These are phyloP conservation scores for Sugiyamaella americana DNA, from an alignment of 805 yeast genomes.

Conservation along the genomic window DNA sequence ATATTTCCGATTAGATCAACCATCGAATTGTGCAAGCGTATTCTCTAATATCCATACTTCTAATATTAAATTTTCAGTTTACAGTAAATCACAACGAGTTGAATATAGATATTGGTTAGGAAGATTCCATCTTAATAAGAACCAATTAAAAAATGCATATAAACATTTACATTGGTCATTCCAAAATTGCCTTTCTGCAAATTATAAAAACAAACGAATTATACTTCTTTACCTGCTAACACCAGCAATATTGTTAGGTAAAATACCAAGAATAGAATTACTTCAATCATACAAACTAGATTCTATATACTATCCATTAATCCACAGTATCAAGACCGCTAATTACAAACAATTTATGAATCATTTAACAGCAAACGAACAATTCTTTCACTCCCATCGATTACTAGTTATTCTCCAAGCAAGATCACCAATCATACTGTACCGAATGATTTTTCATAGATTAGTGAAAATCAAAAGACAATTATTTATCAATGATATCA, in stretches of 20 bases:
- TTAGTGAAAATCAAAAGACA: conserved; percentile 5
- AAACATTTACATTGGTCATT: conserved; percentile 54
- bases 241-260: conserved; percentile 49
- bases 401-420: conserved; percentile 25
- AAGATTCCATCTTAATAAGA: conserved; percentile 48
- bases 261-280: conserved; percentile 38
- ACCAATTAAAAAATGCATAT: conserved; percentile 46
- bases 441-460: conserved; percentile 26
- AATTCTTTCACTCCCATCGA: conserved; percentile 20
- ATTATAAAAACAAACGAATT: conserved; percentile 33
- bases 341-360: conserved; percentile 35
- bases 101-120: conserved; percentile 53
- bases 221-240: conserved; percentile 49
- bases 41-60: conserved; percentile 55
- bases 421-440: conserved; percentile 27
- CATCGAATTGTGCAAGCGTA: conserved; percentile 37
- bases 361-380: conserved; percentile 28
- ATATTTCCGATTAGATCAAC: conserved; percentile 40
- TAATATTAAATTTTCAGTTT: conserved; percentile 37
- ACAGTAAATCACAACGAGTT: conserved; percentile 43
- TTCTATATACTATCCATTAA: conserved; percentile 37
- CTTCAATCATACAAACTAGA: conserved; percentile 26
- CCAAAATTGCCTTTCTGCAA: conserved; percentile 31
- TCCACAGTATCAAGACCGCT: conserved; percentile 39
- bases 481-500: background rate